phyloP scores from a whole-genome alignment of 352 stramenopile genomes.

The Phytophthora idaei region DNA sequence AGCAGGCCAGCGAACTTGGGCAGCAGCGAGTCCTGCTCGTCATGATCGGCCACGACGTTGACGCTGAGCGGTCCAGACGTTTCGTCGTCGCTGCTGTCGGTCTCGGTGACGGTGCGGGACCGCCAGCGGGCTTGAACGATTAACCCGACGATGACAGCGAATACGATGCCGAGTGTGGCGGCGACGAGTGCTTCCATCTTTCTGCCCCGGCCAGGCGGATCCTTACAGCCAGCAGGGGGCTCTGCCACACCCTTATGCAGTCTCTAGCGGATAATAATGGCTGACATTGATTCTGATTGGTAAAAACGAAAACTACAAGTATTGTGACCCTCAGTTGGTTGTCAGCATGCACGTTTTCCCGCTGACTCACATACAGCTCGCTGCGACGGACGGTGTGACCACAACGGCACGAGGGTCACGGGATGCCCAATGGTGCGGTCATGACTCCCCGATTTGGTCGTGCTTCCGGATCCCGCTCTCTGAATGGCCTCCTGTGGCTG shows the following conservation, averaged over 20 bases:
- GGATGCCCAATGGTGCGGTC: not conserved
- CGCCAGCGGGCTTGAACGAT: slow-evolving; percentile 6
- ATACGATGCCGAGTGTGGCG: slow-evolving; percentile 1
- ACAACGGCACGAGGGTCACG: slow-evolving; percentile 6
- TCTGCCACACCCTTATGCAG: not conserved
- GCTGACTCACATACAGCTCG: slow-evolving; percentile 12
- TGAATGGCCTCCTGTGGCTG: slow-evolving; percentile 27
- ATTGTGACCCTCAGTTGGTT: not conserved
- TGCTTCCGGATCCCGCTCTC: slow-evolving; percentile 16
- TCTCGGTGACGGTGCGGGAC: slow-evolving; percentile 4
- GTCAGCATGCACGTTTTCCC: not conserved
- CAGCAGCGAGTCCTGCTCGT: slow-evolving; percentile 34
- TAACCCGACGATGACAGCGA: slow-evolving; percentile 2
- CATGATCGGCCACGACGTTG: slow-evolving; percentile 28
- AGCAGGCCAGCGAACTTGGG: slow-evolving; percentile 27
- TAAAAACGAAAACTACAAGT: not conserved
- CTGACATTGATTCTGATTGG: not conserved
- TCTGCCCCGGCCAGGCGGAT: not conserved
- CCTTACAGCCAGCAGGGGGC: not conserved
- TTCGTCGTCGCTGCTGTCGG: slow-evolving; percentile 37
- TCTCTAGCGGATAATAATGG: not conserved
- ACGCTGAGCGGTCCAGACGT: slow-evolving; percentile 16
- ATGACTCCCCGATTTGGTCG: not conserved
- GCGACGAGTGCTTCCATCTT: slow-evolving; percentile 17
- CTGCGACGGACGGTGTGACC: not conserved